Evolutionary conservation across 2,329 filamentous ascomycete genomes (phyloP), one percentile per base, ranked within the genome.

Genomic region (Fusarium hostae): DNA sequence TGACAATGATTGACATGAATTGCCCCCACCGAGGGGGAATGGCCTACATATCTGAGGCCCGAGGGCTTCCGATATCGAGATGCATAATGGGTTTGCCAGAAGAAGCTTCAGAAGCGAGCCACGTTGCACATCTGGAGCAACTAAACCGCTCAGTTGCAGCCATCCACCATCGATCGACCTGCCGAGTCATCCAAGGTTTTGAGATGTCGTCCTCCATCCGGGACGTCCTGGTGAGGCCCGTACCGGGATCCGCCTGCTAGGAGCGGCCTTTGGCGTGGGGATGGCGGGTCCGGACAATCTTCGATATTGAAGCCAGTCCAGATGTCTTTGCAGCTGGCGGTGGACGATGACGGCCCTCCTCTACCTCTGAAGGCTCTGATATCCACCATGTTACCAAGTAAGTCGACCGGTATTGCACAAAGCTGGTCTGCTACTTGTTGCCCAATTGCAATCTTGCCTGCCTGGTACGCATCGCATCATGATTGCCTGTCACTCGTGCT

Each of bases 81-180:
- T 77, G 75, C 76, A 74, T 76, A 61, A 75, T 74, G 74, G 71
- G 71, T 73, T 70, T 63, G 63, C 74, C 70, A 73, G 57, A 68
- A 71, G 74, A 75, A 68, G 71, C 74, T 74, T 71, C 68, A 73
- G 71, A 78, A 68, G 70, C 76, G 76, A 77, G 79, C 79, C 79
- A 80, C 79, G 79, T 80, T 79, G 79, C 79, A 80, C 72, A 63
- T 62, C 70, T 75, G 74, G 70, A 69, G 73, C 75, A 75, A 68
- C 72, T 76, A 76, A 74, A 74, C 75, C 76, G 73, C 73, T 76
- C 75, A 77, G 72, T 73, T 71, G 70, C 75, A 76, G 75, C 68
- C 55, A 62, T 64, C 59, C 63, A 65, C 63, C 59, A 54, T 70
- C 63, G 51, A 63, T 62, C 56, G 50, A 68, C 64, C 50, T 51